These are phyloP conservation scores for Erucastrum elatum DNA, from an alignment of 345 rosid genomes.

Conservation along the genomic window DNA sequence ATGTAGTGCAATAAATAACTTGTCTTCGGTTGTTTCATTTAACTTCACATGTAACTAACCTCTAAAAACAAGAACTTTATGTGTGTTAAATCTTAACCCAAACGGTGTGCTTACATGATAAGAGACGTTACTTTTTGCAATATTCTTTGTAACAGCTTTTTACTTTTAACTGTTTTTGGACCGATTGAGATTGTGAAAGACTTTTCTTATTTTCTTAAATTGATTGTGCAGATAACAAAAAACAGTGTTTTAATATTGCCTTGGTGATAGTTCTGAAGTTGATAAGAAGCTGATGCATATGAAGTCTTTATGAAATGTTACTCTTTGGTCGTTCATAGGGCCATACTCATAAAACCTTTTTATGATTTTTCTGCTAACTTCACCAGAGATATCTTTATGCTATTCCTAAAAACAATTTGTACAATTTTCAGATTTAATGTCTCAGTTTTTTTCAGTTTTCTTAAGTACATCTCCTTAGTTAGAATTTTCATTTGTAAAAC, in stretches of 20 bases:
- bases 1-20: slow-evolving; percentile 36
- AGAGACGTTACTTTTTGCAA: neutral
- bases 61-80: neutral
- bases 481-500: slow-evolving; percentile 38
- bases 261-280: slow-evolving; percentile 89
- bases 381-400: slow-evolving; percentile 24
- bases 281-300: slow-evolving; percentile 74
- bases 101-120: neutral
- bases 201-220: slow-evolving; percentile 48
- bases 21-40: neutral
- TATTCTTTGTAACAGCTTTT: neutral
- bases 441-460: slow-evolving; percentile 30
- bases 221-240: slow-evolving; percentile 85
- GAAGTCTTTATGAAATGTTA: slow-evolving; percentile 70
- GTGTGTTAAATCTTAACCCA: neutral
- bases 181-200: slow-evolving; percentile 34
- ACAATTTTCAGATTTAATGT: slow-evolving; percentile 34
- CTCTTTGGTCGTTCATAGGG: slow-evolving; percentile 52
- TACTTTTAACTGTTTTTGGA: slow-evolving; percentile 6
- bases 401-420: slow-evolving; percentile 32
- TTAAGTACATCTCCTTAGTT: neutral
- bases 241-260: slow-evolving; percentile 75
- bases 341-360: slow-evolving; percentile 56
- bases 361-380: slow-evolving; percentile 14
- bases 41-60: slow-evolving; percentile 15